Base-by-base conservation (phyloP, 768 basidiomycete genomes). In the Leucosporidium scottii region DNA sequence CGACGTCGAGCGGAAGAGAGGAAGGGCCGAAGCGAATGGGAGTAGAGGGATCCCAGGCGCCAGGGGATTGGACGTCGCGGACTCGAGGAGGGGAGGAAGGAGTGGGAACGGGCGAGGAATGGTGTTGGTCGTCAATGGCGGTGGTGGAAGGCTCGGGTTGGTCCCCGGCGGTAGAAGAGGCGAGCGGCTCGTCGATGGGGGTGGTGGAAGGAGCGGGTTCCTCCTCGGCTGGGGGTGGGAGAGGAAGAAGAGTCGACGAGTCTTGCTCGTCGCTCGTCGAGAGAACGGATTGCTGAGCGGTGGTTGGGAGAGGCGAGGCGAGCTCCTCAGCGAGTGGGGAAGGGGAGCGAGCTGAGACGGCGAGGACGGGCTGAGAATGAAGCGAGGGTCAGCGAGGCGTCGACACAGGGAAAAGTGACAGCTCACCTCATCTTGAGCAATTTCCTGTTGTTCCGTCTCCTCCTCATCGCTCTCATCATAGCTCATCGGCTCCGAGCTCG, bases 11-110 rank as follows among this genome's bases (percentile, higher is more conserved):
- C 1, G 53, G 25, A 1, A 21, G 23, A 6, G 53, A 15, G 12
- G 53, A 25, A 20, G 25, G 27, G 13, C 55, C 55, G 30, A 57
- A 57, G 10, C 31, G 55, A 23, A 57, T 57, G 10, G 55, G 55
- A 4, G 55, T 57, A 18, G 55, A 23, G 23, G 55, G 55, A 57
- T 57, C 55, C 55, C 55, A 57, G 21, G 55, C 55, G 30, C 55
- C 55, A 10, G 55, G 28, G 23, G 55, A 15, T 8, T 31, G 30
- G 18, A 57, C 55, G 31, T 57, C 27, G 30, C 31, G 30, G 28
- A 57, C 55, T 28, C 55, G 55, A 6, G 28, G 55, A 30, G 55
- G 55, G 20, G 55, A 57, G 30, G 20, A 28, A 5, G 39, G 39
- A 15, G 39, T 17, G 6, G 39, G 34, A 34, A 34, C 13, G 8